phyloP scores from a whole-genome alignment of 192 early-diverging fungal genomes.

The Entomortierella parvispora region DNA sequence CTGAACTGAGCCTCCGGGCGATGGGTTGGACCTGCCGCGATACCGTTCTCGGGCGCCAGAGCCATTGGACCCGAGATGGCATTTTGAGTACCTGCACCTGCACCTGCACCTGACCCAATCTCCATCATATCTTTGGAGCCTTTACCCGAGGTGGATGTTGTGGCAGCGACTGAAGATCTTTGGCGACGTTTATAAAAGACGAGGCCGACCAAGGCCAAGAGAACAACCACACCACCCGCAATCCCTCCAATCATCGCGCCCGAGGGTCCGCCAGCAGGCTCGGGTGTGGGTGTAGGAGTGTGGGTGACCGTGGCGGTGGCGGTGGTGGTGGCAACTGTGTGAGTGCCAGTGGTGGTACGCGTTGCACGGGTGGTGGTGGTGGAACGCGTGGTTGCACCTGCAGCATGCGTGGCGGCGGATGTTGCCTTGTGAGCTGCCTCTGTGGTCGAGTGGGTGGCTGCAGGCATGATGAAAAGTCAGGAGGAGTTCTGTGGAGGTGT shows the following conservation, averaged over 20 bases:
- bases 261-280: constrained; percentile 17
- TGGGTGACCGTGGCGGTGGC: background rate
- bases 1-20: constrained; percentile 45
- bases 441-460: constrained; percentile 11
- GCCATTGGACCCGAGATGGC: constrained; percentile 45
- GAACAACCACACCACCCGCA: constrained; percentile 13
- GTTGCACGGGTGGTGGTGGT: constrained; percentile 5
- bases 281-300: constrained; percentile 7
- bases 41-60: constrained; percentile 28
- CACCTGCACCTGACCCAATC: background rate
- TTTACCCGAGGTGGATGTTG: background rate
- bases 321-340: background rate
- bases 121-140: background rate
- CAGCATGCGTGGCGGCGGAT: background rate
- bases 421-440: constrained; percentile 10
- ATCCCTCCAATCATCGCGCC: constrained; percentile 35
- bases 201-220: constrained; percentile 25
- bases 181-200: constrained; percentile 37
- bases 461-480: constrained; percentile 21
- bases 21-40: constrained; percentile 12
- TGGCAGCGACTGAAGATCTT: constrained; percentile 16
- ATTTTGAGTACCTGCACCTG: background rate
- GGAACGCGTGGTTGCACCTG: background rate
- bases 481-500: no score
- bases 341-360: background rate